A percentile compares a stretch with the other conserved stretches of the same genome.
Evolutionary conservation across 805 yeast genomes (phyloP).

Genomic region (Teunomyces stri): DNA sequence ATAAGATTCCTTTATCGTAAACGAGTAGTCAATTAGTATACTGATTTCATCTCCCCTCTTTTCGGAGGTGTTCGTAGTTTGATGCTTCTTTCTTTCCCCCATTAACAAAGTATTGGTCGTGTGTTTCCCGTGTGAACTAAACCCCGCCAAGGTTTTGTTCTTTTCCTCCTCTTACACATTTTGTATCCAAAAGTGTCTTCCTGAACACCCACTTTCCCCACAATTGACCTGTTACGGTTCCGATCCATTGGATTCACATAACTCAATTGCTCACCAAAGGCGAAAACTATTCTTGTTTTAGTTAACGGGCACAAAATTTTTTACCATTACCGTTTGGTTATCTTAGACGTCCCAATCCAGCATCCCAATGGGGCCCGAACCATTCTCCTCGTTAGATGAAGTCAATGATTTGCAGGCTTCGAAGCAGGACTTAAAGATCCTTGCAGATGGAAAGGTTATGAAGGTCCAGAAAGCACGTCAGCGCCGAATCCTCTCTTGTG

Average conservation of each 20-base stretch:
- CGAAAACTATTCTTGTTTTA: too few species aligned
- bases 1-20: too few species aligned
- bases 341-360: not conserved
- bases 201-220: not conserved
- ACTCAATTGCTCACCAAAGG: too few species aligned
- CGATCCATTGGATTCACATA: not conserved
- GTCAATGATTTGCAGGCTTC: not conserved
- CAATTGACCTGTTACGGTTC: not conserved
- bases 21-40: too few species aligned
- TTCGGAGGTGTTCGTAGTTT: too few species aligned
- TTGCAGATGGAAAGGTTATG: slow-evolving; percentile 53
- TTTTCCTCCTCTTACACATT: not conserved
- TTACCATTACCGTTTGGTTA: too few species aligned
- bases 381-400: not conserved
- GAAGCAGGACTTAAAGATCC: slow-evolving; percentile 19
- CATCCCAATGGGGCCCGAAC: not conserved
- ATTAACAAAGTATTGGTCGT: not conserved
- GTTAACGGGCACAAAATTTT: too few species aligned
- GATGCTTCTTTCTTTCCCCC: not conserved
- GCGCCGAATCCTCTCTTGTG: slow-evolving; percentile 54
- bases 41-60: too few species aligned
- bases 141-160: not conserved
- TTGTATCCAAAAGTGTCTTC: not conserved
- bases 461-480: slow-evolving; percentile 63
- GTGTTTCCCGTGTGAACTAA: not conserved